Evolutionary conservation across 163 green algal species (phyloP), one percentile per base, ranked within the genome.

Genomic region (Scenedesmus sp.): DNA sequence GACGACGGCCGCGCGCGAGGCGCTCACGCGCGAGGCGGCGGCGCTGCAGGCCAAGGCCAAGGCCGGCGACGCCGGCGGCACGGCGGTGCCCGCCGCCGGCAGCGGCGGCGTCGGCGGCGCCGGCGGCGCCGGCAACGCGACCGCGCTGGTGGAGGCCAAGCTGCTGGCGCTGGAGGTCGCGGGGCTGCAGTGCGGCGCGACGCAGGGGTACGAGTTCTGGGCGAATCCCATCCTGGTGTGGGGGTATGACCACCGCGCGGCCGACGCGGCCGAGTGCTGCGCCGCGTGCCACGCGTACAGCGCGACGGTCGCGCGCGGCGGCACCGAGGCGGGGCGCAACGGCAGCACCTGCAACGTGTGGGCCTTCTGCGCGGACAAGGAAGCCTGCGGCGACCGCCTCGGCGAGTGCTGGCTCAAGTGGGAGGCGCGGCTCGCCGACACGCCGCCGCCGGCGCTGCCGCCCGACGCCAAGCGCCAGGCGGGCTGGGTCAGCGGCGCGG

Each of bases 341-440:
- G 66, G 63, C 67, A 82, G 24, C 22, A 28, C 64, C 26, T 85
- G 79, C 79, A 85, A 81, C 64, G 15, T 91, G 6, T 96, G 92
- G 92, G 90, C 93, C 22, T 94, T 75, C 48, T 96, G 92, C 62
- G 86, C 74, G 0, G 81, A 90, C 57, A 60, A 63, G 44, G 70
- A 72, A 10, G 64, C 78, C 4, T 96, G 92, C 70, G 65, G 78
- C 4, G 54, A 24, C 0, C 58, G 85, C 31, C 84, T 88, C 66
- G 57, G 70, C 11, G 80, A 93, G 26, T 96, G 92, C 82, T 96
- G 92, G 92, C 86, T 96, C 15, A 95, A 95, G 82, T 80, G 44
- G 6, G 39, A 73, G 28, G 3, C 53, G 15, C 2, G 50, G 47
- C 6, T 33, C 15, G n/a, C 20, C 14, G 26, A 20, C 4, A n/a